These are phyloP conservation scores for Rhizophora mangle DNA, from an alignment of 345 rosid species.

Conservation along the genomic window DNA sequence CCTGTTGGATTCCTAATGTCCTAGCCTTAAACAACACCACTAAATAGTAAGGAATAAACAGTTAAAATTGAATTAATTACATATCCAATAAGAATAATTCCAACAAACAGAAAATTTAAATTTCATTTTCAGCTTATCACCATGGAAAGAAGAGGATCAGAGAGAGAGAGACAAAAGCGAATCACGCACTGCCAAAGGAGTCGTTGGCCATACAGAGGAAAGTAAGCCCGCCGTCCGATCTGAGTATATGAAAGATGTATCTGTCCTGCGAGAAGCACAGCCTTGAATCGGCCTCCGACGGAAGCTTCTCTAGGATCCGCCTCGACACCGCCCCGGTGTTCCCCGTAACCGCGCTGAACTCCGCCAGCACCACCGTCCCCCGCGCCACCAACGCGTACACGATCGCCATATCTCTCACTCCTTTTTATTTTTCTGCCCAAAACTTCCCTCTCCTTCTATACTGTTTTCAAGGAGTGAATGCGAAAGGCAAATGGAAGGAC, in stretches of 20 bases:
- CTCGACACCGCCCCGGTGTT: slow-evolving; percentile 86
- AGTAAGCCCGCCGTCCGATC: slow-evolving; percentile 84
- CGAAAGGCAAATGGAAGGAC: not conserved
- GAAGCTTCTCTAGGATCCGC: slow-evolving; percentile 87
- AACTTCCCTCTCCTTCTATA: not conserved
- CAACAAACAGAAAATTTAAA: too few relatives aligned
- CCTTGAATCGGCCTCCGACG: slow-evolving; percentile 60
- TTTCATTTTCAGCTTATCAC: too few relatives aligned
- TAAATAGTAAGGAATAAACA: too few relatives aligned
- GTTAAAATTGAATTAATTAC: too few relatives aligned
- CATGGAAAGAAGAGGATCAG: not conserved
- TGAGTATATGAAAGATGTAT: slow-evolving; percentile 85
- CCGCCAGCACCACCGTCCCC: slow-evolving; percentile 89
- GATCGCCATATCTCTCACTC: slow-evolving; percentile 62
- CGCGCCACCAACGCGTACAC: slow-evolving; percentile 87
- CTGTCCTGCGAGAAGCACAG: slow-evolving; percentile 97
- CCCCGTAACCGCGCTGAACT: slow-evolving; percentile 96
- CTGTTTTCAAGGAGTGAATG: not conserved
- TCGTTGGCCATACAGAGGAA: slow-evolving; percentile 98
- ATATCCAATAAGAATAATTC: too few relatives aligned
- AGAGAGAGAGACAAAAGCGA: too few relatives aligned
- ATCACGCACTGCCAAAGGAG: slow-evolving; percentile 67
- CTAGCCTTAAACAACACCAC: too few relatives aligned
- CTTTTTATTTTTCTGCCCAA: too few relatives aligned
- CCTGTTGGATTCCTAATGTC: too few relatives aligned